Evolutionary conservation across 2,329 filamentous ascomycete species (phyloP).

Genomic region (Camptophora hylomeconis): DNA sequence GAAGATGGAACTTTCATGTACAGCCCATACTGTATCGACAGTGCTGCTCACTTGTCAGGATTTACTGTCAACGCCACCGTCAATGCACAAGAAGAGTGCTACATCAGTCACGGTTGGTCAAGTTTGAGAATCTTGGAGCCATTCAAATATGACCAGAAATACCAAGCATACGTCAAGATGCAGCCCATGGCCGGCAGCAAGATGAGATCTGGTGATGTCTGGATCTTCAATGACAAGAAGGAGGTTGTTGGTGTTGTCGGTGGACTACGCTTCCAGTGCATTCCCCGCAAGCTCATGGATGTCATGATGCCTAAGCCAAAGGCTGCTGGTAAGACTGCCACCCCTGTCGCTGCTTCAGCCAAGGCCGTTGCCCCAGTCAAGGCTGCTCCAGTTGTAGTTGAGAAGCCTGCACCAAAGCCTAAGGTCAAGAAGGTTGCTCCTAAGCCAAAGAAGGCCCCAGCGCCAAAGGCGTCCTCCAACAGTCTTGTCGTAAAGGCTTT

Average conservation of each 20-base stretch:
- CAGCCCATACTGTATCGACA: conserved; percentile 27
- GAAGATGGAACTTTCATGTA: conserved; percentile 22
- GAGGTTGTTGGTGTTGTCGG: conserved; percentile 42
- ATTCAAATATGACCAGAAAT: conserved; percentile 38
- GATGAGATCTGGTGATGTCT: conserved; percentile 46
- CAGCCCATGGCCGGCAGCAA: conserved; percentile 34
- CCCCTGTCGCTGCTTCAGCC: conserved; percentile 16
- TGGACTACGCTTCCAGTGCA: conserved; percentile 35
- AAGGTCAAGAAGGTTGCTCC: conserved; percentile 20
- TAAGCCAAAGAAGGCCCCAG: conserved; percentile 19
- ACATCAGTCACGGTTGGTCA: conserved; percentile 50
- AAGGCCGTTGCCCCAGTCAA: conserved; percentile 3
- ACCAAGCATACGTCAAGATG: conserved; percentile 51
- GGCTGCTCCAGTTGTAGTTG: conserved; percentile 6
- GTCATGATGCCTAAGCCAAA: conserved; percentile 25
- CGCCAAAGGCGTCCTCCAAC: conserved; percentile 19
- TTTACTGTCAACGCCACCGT: conserved; percentile 30
- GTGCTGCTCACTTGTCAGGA: conserved; percentile 24
- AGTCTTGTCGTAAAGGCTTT: conserved; percentile 24
- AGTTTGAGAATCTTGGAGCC: conserved; percentile 44
- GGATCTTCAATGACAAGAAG: conserved; percentile 43
- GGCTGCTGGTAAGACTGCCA: conserved; percentile 17
- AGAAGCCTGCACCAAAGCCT: conserved; percentile 16
- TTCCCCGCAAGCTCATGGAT: conserved; percentile 28
- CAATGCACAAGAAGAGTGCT: conserved; percentile 46